These are phyloP conservation scores for Nicotiana noctiflora DNA, from an alignment of 257 asterid genomes.

Conservation along the genomic window DNA sequence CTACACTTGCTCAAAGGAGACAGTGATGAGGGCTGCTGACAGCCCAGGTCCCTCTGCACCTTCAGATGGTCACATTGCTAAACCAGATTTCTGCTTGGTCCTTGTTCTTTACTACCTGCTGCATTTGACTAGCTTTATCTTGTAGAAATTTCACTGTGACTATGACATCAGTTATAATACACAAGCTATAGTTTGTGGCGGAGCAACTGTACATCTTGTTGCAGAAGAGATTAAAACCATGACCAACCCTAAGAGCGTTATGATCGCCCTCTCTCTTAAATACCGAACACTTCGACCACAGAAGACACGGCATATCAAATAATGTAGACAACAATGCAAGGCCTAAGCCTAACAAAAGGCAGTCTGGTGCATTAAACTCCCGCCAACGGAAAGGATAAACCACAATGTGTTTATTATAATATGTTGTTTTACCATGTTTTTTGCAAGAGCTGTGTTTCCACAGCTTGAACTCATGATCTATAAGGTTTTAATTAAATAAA, in stretches of 20 bases:
- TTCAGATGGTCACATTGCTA: constrained; percentile 27
- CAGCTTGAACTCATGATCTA: too few species aligned
- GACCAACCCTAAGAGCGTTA: background rate
- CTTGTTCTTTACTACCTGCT: constrained; percentile 28
- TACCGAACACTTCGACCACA: background rate
- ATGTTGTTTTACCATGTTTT: too few species aligned
- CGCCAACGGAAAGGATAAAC: too few species aligned
- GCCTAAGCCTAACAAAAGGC: too few species aligned
- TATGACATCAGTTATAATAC: background rate
- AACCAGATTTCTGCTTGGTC: constrained; percentile 22
- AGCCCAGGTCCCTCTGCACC: constrained; percentile 31
- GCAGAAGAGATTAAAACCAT: background rate
- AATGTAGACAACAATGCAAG: background rate
- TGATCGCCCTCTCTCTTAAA: background rate
- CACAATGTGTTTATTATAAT: too few species aligned
- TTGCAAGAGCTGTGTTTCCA: too few species aligned
- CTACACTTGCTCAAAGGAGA: constrained; percentile 77
- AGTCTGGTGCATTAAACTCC: too few species aligned
- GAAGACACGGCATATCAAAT: background rate
- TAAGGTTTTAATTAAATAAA: background rate
- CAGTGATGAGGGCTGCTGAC: constrained; percentile 8
- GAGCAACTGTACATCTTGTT: background rate
- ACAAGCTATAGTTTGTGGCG: background rate
- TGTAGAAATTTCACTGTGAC: constrained; percentile 9
- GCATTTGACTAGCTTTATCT: constrained; percentile 26